Base-by-base conservation (phyloP, 176 grass and related monocot genomes). In the Pharus latifolius region DNA sequence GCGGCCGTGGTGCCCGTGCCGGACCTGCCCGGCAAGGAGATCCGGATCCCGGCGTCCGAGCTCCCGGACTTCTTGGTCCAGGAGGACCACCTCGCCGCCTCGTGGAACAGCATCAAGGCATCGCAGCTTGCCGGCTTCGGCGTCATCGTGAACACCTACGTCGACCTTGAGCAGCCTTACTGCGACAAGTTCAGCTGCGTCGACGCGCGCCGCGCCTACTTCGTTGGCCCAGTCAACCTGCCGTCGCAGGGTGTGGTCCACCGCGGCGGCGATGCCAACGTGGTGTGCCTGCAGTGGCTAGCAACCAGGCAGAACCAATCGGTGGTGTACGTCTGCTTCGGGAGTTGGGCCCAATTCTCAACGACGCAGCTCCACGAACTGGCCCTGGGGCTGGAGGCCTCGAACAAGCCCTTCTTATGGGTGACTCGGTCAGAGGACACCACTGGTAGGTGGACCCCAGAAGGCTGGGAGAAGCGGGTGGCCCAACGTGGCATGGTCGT, bases 321-420 rank as follows among this genome's bases (percentile, higher is more conserved):
- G 41, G 80, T 71, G 12, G 41, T 77, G 11, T 83, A 45, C 37
- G 0, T 83, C 10, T 83, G 72, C 51, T 77, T 83, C 43, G 80
- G 80, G 23, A 83, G 72, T 33, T 26, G 42, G 44, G 10, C 62
- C 30, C 19, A 47, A 1, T 51, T 71, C 44, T 50, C 71, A 0
- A 41, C 37, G 0, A 51, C 43, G 1, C 80, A 83, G 49, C 50
- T 76, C 14, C 3, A 24, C 3, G 63, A 83, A 17, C 6, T 83
- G 1, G 72, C 80, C 9, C 31, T 65, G 22, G 80, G 80, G 24
- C 40, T 83, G 8, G 80, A 77, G 24, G 26, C 56, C 26, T 73
- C 72, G 2, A 45, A 41, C 17, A 29, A 63, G 30, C 9, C 72
- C 3, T 83, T 83, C 56, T 5, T 63, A 3, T 81, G 78, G 78